Conservation (phyloP, 1,284 basidiomycete species). For the Pseudozyma thailandica region DNA sequence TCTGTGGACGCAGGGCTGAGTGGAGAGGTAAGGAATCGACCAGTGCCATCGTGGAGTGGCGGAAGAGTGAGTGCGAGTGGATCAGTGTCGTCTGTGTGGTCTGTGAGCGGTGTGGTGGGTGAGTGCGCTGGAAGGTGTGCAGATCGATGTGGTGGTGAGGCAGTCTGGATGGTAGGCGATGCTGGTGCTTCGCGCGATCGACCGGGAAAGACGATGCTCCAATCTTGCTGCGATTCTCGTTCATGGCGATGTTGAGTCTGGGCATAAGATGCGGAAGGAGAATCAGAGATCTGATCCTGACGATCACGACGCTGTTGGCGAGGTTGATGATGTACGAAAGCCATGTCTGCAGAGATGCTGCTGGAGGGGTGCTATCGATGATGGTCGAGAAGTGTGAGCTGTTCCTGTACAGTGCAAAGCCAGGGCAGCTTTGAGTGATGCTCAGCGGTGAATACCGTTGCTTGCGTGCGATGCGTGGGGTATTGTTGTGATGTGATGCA, state of each 20-base stretch:
- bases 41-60: constrained; percentile 44
- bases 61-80: constrained; percentile 37
- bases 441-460: too few relatives aligned
- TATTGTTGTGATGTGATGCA: not conserved
- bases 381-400: not conserved
- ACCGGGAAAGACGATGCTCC: constrained; percentile 51
- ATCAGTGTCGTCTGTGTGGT: constrained; percentile 14
- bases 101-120: constrained; percentile 6
- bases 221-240: constrained; percentile 27
- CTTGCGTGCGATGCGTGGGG: too few relatives aligned
- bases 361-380: not conserved
- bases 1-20: constrained; percentile 36
- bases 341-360: constrained; percentile 16
- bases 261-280: constrained; percentile 7
- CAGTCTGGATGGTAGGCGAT: constrained; percentile 3
- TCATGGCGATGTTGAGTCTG: constrained; percentile 13
- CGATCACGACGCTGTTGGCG: constrained; percentile 36
- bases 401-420: not conserved
- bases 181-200: constrained; percentile 21
- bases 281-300: constrained; percentile 21
- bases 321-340: constrained; percentile 49
- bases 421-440: not conserved
- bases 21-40: constrained; percentile 37
- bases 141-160: not conserved
- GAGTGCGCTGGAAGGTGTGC: not conserved